These are phyloP conservation scores for Lodderomyces pseudojiufengensis DNA, from an alignment of 1,139 yeast species.

Conservation along the genomic window DNA sequence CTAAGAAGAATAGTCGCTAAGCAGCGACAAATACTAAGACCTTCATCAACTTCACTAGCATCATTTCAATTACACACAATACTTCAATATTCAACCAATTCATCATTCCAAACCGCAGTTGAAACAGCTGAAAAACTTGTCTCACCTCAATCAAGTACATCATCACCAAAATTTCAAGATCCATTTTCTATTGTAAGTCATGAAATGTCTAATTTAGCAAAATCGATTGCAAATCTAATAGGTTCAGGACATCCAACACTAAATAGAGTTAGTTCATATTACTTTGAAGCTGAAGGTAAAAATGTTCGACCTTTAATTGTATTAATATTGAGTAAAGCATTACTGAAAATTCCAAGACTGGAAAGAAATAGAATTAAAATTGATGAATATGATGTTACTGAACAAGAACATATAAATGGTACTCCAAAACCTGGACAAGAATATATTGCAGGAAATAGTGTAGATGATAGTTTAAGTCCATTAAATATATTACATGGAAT, in stretches of 20 bases:
- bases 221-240: slow-evolving; percentile 77
- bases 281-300: slow-evolving; percentile 94
- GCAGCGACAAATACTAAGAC: background rate
- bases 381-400: slow-evolving; percentile 61
- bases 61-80: no score
- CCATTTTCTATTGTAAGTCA: slow-evolving; percentile 91
- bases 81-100: no score
- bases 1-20: no score
- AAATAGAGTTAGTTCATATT: slow-evolving; percentile 85
- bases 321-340: slow-evolving; percentile 73
- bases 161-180: slow-evolving; percentile 49
- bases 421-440: slow-evolving; percentile 35
- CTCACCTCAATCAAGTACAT: slow-evolving; percentile 46
- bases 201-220: slow-evolving; percentile 88
- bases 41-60: no score
- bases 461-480: slow-evolving; percentile 69
- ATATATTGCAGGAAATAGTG: slow-evolving; percentile 53
- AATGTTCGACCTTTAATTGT: slow-evolving; percentile 92
- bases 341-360: slow-evolving; percentile 69
- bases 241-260: slow-evolving; percentile 94
- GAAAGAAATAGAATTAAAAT: slow-evolving; percentile 62
- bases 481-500: slow-evolving; percentile 82
- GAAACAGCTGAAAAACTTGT: slow-evolving; percentile 79
- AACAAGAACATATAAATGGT: slow-evolving; percentile 57
- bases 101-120: slow-evolving; percentile 53